phyloP scores from a whole-genome alignment of 2,329 filamentous ascomycete genomes.

The Phyllosticta citriasiana region DNA sequence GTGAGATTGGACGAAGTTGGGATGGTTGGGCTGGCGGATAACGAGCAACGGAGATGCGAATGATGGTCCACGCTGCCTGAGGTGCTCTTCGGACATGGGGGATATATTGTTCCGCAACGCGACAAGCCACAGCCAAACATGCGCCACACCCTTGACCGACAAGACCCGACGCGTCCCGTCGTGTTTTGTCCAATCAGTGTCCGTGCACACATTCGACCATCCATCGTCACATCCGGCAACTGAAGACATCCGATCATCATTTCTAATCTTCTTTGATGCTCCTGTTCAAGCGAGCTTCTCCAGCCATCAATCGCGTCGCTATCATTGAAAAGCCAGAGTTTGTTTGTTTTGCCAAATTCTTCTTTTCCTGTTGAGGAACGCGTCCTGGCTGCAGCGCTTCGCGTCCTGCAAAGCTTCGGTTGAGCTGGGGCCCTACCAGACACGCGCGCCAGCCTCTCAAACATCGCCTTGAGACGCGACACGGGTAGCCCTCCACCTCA shows the following conservation, averaged over 20 bases:
- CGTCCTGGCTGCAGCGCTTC: neutral
- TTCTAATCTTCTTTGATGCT: neutral
- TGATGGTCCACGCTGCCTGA: neutral
- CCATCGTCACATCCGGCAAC: no score
- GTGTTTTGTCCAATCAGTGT: neutral
- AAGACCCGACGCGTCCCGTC: neutral
- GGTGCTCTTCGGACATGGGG: neutral
- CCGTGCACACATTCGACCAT: neutral
- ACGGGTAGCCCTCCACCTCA: neutral
- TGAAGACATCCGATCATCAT: neutral
- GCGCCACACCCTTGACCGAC: neutral
- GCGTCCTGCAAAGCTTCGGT: neutral
- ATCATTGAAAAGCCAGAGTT: neutral
- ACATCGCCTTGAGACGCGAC: conserved; percentile 1
- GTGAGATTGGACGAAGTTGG: neutral
- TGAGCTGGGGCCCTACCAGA: neutral
- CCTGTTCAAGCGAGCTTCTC: neutral
- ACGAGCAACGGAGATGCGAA: neutral
- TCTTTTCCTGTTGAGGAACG: neutral
- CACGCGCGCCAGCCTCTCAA: conserved; percentile 6
- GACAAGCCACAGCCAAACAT: neutral
- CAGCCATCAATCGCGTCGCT: neutral
- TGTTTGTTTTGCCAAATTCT: neutral
- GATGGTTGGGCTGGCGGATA: neutral
- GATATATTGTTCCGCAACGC: neutral